phyloP scores from a whole-genome alignment of 2,329 filamentous ascomycete species.

The Beauveria brongniartii region DNA sequence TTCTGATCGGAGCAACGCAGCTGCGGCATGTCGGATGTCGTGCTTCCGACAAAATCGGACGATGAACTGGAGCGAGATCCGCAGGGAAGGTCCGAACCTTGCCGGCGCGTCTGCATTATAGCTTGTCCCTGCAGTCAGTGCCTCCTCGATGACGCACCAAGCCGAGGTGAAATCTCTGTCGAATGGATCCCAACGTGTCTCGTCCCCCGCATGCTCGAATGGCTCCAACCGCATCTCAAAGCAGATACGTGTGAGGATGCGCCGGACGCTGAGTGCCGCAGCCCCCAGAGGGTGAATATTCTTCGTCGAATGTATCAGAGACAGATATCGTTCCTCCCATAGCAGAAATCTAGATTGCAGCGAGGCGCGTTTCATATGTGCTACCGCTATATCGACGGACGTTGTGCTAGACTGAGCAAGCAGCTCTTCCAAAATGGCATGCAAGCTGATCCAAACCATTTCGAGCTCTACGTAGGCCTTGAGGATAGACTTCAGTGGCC shows the following conservation, averaged over 20 bases:
- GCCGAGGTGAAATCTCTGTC: not conserved
- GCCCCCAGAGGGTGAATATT: not conserved
- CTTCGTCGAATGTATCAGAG: not conserved
- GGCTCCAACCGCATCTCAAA: not conserved
- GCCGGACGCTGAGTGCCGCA: not conserved
- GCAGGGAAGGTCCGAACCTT: not conserved
- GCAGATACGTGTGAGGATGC: not conserved
- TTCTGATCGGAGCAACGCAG: not conserved
- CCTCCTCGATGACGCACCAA: not conserved
- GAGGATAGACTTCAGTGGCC: not conserved
- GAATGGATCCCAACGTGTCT: not conserved
- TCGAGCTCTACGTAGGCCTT: not conserved
- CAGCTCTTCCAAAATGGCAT: not conserved
- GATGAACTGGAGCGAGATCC: not conserved
- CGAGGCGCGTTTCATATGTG: not conserved
- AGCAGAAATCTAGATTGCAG: not conserved
- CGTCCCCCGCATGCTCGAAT: not conserved
- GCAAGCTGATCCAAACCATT: not conserved
- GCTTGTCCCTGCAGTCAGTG: not conserved
- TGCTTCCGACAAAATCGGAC: not conserved
- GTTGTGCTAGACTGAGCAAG: not conserved
- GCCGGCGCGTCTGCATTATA: not conserved
- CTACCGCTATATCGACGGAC: not conserved
- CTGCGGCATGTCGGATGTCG: not conserved
- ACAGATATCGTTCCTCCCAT: not conserved